Conservation (phyloP, 2,329 filamentous ascomycete species). For the Keithomyces neogunnii region DNA sequence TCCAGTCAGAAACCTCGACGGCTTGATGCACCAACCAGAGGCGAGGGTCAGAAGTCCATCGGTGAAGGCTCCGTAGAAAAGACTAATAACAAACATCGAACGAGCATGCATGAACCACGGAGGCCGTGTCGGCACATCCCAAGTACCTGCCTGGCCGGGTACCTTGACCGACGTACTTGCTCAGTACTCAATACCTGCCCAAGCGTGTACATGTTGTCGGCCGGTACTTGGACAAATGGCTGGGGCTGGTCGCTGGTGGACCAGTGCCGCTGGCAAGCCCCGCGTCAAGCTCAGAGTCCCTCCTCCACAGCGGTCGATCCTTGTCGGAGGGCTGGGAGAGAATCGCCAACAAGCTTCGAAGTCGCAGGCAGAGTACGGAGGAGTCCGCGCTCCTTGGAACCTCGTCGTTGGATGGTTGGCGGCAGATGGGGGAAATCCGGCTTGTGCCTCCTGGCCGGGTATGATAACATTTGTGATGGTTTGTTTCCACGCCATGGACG, state of each 20-base stretch:
- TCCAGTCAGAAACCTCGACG: conserved; percentile 4
- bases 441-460: not conserved
- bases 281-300: conserved; percentile 1
- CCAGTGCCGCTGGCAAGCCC: not conserved
- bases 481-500: conserved; percentile 8
- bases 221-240: not conserved
- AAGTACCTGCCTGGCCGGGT: not conserved
- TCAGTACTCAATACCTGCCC: too few species aligned
- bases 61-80: conserved; percentile 3
- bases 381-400: not conserved
- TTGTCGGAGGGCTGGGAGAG: conserved; percentile 5
- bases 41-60: conserved; percentile 2
- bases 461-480: conserved; percentile 3
- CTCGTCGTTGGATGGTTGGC: conserved; percentile 9
- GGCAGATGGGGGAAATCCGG: conserved; percentile 3
- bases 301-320: not conserved
- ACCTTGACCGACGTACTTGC: too few species aligned
- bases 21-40: not conserved
- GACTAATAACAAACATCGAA: conserved; percentile 1
- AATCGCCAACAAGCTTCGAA: conserved; percentile 4
- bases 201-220: too few species aligned
- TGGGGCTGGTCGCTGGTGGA: conserved; percentile 1
- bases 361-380: too few species aligned
- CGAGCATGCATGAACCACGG: conserved; percentile 8
- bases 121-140: conserved; percentile 4